These are phyloP conservation scores for Globisporangium cylindrosporum DNA, from an alignment of 352 stramenopile genomes.

Conservation along the genomic window DNA sequence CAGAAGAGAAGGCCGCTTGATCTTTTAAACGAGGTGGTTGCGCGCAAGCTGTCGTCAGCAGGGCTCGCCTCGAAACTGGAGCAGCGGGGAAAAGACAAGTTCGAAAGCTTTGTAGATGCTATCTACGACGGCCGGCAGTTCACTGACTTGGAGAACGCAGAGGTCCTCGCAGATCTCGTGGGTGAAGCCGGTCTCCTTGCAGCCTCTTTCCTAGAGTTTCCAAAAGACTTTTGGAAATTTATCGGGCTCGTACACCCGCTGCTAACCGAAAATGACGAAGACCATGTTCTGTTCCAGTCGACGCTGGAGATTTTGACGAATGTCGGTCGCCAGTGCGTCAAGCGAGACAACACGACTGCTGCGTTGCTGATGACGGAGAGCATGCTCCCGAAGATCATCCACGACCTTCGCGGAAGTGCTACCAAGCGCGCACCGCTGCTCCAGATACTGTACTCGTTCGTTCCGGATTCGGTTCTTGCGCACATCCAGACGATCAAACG, in stretches of 20 bases:
- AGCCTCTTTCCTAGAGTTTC: slow-evolving; percentile 64
- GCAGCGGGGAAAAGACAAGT: slow-evolving; percentile 53
- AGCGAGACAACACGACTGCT: slow-evolving; percentile 40
- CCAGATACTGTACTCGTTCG: slow-evolving; percentile 60
- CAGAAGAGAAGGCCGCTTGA: slow-evolving; percentile 59
- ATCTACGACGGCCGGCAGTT: slow-evolving; percentile 39
- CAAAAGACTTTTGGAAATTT: slow-evolving; percentile 83
- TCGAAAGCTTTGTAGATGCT: slow-evolving; percentile 63
- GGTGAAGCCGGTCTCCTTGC: slow-evolving; percentile 56
- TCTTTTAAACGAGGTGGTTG: slow-evolving; percentile 56
- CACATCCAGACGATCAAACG: slow-evolving; percentile 80
- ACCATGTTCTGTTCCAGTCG: slow-evolving; percentile 39
- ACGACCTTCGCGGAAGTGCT: slow-evolving; percentile 22
- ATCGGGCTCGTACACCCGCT: slow-evolving; percentile 48
- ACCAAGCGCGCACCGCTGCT: slow-evolving; percentile 56
- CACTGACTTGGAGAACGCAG: slow-evolving; percentile 31
- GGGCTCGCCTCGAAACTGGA: slow-evolving; percentile 29
- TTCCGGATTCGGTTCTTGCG: slow-evolving; percentile 41
- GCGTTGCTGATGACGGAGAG: slow-evolving; percentile 56
- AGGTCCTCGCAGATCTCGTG: slow-evolving; percentile 40
- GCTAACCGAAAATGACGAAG: slow-evolving; percentile 46
- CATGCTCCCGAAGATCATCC: slow-evolving; percentile 43
- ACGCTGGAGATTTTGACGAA: slow-evolving; percentile 30
- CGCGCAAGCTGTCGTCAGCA: slow-evolving; percentile 30
- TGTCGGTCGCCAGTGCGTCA: slow-evolving; percentile 43